Evolutionary conservation across 345 rosid species (phyloP).

Genomic region (Iberis pinnata): DNA sequence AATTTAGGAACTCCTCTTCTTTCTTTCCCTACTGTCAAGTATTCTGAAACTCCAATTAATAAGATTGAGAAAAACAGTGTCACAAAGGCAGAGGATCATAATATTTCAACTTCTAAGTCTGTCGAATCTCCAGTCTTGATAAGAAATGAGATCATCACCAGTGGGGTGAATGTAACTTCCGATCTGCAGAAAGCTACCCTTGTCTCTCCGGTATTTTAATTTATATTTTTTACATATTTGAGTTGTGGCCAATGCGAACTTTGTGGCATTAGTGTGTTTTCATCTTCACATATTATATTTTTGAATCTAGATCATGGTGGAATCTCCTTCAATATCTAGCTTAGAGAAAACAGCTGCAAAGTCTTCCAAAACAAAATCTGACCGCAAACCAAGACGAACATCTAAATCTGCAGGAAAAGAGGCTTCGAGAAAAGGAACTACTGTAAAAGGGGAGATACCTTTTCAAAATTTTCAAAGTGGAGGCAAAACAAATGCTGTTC

Average conservation of each 20-base stretch:
- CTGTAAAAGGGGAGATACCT: constrained; percentile 38
- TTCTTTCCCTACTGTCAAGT: constrained; percentile 35
- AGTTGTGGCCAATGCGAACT: neutral
- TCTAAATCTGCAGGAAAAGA: constrained; percentile 59
- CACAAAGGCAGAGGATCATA: constrained; percentile 32
- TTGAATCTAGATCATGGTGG: constrained; percentile 47
- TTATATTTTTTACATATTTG: constrained; percentile 2
- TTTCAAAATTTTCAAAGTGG: constrained; percentile 41
- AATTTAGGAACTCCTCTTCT: constrained; percentile 38
- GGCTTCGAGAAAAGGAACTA: constrained; percentile 47
- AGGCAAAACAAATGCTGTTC: constrained; percentile 37
- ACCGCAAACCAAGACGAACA: constrained; percentile 65
- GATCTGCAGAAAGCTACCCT: constrained; percentile 36
- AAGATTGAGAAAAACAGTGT: constrained; percentile 35
- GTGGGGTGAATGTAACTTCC: constrained; percentile 46
- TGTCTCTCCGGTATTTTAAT: constrained; percentile 38
- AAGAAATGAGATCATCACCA: constrained; percentile 37
- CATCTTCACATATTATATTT: constrained; percentile 5
- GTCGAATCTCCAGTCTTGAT: constrained; percentile 34
- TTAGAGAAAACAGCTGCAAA: constrained; percentile 38
- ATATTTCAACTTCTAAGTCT: constrained; percentile 24
- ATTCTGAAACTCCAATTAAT: constrained; percentile 35
- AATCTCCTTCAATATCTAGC: constrained; percentile 46
- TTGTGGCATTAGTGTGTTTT: neutral
- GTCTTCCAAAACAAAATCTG: constrained; percentile 51